Base-by-base conservation (phyloP, 1,284 basidiomycete species). In the Ceratobasidium sp. region DNA sequence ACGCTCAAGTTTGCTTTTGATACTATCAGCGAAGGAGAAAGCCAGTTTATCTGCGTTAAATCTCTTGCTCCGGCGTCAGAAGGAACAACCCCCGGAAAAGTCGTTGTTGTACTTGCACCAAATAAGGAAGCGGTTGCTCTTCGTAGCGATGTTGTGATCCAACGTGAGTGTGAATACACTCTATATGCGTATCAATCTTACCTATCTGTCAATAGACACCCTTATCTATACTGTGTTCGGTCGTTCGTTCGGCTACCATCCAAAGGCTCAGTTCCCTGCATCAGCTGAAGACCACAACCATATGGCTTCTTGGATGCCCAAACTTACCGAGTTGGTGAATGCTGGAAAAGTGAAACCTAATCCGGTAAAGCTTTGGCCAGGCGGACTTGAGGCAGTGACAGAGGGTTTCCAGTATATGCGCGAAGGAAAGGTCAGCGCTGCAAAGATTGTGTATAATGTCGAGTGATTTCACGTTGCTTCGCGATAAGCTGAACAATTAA, bases 221-320 rank as follows among this genome's bases (percentile, higher is more conserved):
- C 79, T 81, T n/a, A 78, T 81, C 23, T 77, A 78, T 39, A 53
- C 78, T 0, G 81, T 81, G 63, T 66, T 82, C 3, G 75, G 83
- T 7, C 81, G 83, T 12, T 23, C 63, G 13, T 81, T 84, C 55
- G 79, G 80, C 0, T 77, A 72, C 18, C 26, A 42, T 15, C 67
- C 81, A 1, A 79, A 79, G 33, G 79, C 42, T 18, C 58, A 77
- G 53, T 83, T 83, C 80, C 82, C 81, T 12, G 81, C 81, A 9
- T 83, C 82, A 0, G 80, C 82, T 40, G 82, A 81, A 64, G 82
- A 80, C 56, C 82, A 82, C 20, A 79, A 78, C 13, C 82, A 82
- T 18, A 82, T 82, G 72, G 81, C 81, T 3, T 66, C 75, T 49
- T 79, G 79, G 58, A 77, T 84, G 12, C 72, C 81, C 9, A 81